Evolutionary conservation across 176 grass and related monocot genomes (phyloP).

Genomic region (Zea luxurians): DNA sequence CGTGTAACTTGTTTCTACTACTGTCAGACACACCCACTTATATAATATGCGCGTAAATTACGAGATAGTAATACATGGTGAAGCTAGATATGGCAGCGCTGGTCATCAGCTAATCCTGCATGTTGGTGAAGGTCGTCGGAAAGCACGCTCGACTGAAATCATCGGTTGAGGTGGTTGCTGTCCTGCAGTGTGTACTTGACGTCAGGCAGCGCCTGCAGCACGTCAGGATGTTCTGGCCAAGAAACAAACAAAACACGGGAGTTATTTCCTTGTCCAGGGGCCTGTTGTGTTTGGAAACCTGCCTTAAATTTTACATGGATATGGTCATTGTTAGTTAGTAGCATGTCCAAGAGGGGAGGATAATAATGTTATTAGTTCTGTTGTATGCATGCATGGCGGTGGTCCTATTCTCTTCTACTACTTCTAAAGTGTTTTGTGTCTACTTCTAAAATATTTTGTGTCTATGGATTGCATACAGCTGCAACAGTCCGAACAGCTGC

Average conservation of each 20-base stretch:
- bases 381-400: not conserved
- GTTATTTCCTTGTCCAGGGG: too few relatives aligned
- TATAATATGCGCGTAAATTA: not conserved
- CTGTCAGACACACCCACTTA: not conserved
- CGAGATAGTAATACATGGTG: not conserved
- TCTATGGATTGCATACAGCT: too few relatives aligned
- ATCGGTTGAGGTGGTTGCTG: slow-evolving; percentile 21
- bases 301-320: too few relatives aligned
- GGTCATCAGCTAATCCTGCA: too few relatives aligned
- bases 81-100: not conserved
- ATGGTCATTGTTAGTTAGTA: too few relatives aligned
- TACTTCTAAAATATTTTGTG: too few relatives aligned
- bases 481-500: too few relatives aligned
- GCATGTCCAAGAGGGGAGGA: too few relatives aligned
- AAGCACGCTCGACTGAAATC: too few relatives aligned
- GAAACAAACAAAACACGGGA: not conserved
- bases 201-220: slow-evolving; percentile 43
- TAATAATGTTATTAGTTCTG: not conserved
- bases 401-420: not conserved
- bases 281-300: too few relatives aligned
- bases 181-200: slow-evolving; percentile 32
- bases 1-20: slow-evolving; percentile 3
- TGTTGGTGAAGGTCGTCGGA: not conserved
- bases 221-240: slow-evolving; percentile 31
- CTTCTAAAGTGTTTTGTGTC: too few relatives aligned